A percentile compares a stretch with the other conserved stretches of the same genome.
Evolutionary conservation across 176 grass and related monocot genomes (phyloP).

Genomic region (Avena eriantha): DNA sequence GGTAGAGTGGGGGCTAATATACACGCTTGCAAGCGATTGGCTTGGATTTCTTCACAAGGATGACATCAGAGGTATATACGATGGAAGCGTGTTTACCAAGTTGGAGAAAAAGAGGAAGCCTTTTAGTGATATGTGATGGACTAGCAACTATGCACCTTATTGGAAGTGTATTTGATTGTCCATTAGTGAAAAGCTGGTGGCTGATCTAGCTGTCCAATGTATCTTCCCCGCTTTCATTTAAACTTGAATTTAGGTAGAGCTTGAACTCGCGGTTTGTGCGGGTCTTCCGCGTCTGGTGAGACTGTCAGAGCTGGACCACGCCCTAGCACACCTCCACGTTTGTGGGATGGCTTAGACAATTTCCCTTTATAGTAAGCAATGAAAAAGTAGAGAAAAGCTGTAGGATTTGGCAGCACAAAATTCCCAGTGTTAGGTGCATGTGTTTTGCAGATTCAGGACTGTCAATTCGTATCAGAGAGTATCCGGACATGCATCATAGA

Average conservation of each 20-base stretch:
- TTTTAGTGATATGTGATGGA: slow-evolving; percentile 35
- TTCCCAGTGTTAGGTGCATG: too few relatives aligned
- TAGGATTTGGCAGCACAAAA: too few relatives aligned
- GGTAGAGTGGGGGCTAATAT: slow-evolving; percentile 60
- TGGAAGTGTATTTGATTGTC: not conserved
- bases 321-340: not conserved
- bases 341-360: not conserved
- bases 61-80: slow-evolving; percentile 51
- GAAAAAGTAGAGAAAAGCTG: too few relatives aligned
- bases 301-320: not conserved
- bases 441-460: too few relatives aligned
- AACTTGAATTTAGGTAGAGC: not conserved
- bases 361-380: not conserved
- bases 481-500: too few relatives aligned
- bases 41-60: slow-evolving; percentile 72
- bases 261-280: not conserved
- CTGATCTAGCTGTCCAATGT: not conserved
- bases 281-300: not conserved
- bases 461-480: too few relatives aligned
- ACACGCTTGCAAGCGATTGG: slow-evolving; percentile 54
- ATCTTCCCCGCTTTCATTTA: not conserved
- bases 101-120: slow-evolving; percentile 53
- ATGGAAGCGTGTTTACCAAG: slow-evolving; percentile 64
- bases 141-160: not conserved
- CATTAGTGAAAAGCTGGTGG: not conserved